Conservation (phyloP, 768 basidiomycete genomes). For the Phylloporus rhodoxanthus region DNA sequence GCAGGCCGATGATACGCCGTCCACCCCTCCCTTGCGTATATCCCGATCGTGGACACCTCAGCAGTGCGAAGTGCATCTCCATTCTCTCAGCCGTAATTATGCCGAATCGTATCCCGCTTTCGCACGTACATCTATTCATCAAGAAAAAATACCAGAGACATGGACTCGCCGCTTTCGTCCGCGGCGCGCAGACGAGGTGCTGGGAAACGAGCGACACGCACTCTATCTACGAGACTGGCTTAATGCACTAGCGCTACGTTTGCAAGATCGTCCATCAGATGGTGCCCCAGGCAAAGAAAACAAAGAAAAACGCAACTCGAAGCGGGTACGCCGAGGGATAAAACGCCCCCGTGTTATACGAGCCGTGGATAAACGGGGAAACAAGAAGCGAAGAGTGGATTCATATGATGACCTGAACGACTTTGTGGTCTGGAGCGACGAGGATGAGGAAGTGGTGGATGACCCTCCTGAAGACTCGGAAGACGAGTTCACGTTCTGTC, state of each 20-base stretch:
- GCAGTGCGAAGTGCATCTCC: slow-evolving; percentile 14
- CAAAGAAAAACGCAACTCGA: slow-evolving; percentile 21
- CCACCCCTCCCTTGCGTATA: not conserved
- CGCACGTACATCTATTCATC: slow-evolving; percentile 31
- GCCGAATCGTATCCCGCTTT: slow-evolving; percentile 46
- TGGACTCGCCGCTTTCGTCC: slow-evolving; percentile 81
- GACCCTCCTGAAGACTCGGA: slow-evolving; percentile 36
- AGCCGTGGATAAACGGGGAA: slow-evolving; percentile 39
- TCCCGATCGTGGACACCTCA: slow-evolving; percentile 7
- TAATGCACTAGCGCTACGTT: slow-evolving; percentile 57
- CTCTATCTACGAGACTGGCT: slow-evolving; percentile 77
- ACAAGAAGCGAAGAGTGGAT: slow-evolving; percentile 50
- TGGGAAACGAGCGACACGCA: slow-evolving; percentile 72
- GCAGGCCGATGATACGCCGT: not conserved
- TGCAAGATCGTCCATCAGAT: slow-evolving; percentile 15
- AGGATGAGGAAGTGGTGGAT: slow-evolving; percentile 26
- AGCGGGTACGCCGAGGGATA: slow-evolving; percentile 31
- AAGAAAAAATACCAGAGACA: slow-evolving; percentile 31
- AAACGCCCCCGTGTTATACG: slow-evolving; percentile 62
- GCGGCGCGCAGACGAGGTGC: slow-evolving; percentile 60
- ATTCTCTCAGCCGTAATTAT: slow-evolving; percentile 15
- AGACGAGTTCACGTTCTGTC: slow-evolving; percentile 30
- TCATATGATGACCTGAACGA: slow-evolving; percentile 51
- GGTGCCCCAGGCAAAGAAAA: slow-evolving; percentile 6
- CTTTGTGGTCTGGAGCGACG: slow-evolving; percentile 49